Base-by-base conservation (phyloP, 768 basidiomycete genomes). In the Russula brevipes region DNA sequence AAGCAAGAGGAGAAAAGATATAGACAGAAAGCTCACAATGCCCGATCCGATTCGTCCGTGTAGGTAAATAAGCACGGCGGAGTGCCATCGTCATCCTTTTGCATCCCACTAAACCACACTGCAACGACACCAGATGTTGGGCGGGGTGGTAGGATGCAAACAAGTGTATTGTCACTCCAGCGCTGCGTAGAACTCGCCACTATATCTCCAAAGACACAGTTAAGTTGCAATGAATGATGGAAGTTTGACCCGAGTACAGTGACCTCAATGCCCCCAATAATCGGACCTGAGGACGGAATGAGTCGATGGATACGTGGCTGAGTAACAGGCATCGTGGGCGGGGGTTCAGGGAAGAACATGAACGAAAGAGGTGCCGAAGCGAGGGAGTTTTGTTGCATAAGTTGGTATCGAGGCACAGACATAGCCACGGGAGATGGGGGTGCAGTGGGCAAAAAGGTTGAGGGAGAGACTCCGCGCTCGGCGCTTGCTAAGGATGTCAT, bases 211-310 rank as follows among this genome's bases (percentile, higher is more conserved):
- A 99, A 99, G 2, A 93, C 77, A 68, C 92, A 91, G 57, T 84
- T 84, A 33, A 91, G 76, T 66, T 85, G 83, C 57, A 88, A 73
- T 47, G 83, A 80, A 0, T 87, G 81, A 70, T 89, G 85, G 75
- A 99, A 98, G 73, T 94, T 91, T 57, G 89, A 85, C 9, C 97
- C 97, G 7, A 97, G 82, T 17, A 99, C 78, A 2, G 96, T 98
- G 39, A 99, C 89, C 75, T 97, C 94, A 67, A 92, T 94, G 1
- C 96, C 96, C 38, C 95, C 95, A 63, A 88, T 85, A 24, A 91
- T 94, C 10, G 94, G 93, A 12, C 94, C 92, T 63, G 82, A 80
- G 58, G 85, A 83, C 1, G 92, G 92, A 66, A 94, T 92, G 45
- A 94, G 82, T 6, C 91, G 85, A 69, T 92, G 90, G 60, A 94